These are phyloP conservation scores for Colletotrichum zoysiae DNA, from an alignment of 2,329 filamentous ascomycete species.

Conservation along the genomic window DNA sequence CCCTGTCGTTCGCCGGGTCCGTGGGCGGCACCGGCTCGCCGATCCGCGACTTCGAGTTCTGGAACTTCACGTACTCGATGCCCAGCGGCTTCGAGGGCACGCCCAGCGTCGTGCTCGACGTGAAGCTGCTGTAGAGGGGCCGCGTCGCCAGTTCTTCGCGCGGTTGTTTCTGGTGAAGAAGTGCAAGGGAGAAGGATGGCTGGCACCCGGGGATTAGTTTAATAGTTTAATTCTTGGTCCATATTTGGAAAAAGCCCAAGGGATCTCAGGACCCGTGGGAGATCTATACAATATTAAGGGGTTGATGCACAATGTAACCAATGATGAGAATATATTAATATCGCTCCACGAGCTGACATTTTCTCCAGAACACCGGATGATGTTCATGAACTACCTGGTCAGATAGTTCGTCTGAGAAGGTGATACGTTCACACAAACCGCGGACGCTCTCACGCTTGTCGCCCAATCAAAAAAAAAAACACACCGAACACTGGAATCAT, in stretches of 20 bases:
- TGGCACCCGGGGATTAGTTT: neutral
- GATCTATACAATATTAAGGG: neutral
- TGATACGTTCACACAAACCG: too few relatives aligned
- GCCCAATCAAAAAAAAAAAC: neutral
- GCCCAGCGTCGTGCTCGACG: constrained; percentile 33
- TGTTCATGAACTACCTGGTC: neutral
- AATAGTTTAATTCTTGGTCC: neutral
- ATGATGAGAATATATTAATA: neutral
- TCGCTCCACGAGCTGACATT: too few relatives aligned
- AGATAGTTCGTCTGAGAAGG: too few relatives aligned
- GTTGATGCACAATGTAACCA: neutral
- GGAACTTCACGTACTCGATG: constrained; percentile 60
- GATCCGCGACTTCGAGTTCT: constrained; percentile 59
- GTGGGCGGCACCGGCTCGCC: constrained; percentile 50
- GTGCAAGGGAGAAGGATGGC: neutral
- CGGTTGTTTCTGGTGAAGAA: rapidly evolving
- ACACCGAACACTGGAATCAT: neutral
- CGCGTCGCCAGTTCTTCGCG: neutral
- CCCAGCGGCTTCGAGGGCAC: constrained; percentile 50
- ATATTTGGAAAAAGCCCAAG: neutral
- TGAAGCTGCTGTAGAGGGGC: constrained; percentile 10
- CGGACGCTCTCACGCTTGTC: too few relatives aligned
- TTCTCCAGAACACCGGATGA: too few relatives aligned
- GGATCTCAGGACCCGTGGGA: neutral
- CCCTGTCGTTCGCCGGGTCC: constrained; percentile 58